These are phyloP conservation scores for Halophytophthora polymorphica DNA, from an alignment of 352 stramenopile species.

Conservation along the genomic window DNA sequence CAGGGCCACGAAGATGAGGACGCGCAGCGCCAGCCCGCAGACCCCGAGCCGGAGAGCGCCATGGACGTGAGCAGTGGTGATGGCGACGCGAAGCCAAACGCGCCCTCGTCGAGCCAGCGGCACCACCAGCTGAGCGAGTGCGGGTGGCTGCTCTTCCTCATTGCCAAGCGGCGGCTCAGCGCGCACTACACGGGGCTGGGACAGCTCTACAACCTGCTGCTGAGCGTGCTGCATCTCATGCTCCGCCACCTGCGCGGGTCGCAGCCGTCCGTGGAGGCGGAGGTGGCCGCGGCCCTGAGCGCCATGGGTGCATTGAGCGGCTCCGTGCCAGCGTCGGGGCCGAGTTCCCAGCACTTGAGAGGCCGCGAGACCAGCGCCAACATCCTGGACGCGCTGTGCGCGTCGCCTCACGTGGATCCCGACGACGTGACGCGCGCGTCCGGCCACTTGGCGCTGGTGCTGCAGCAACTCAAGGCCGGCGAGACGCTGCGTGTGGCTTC, in stretches of 20 bases:
- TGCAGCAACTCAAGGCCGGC: slow-evolving; percentile 35
- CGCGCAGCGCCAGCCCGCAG: neutral
- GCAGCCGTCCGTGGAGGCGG: slow-evolving; percentile 60
- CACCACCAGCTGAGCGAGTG: slow-evolving; percentile 50
- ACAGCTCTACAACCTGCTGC: slow-evolving; percentile 71
- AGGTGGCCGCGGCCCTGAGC: slow-evolving; percentile 76
- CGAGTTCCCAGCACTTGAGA: neutral
- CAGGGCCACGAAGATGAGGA: slow-evolving; percentile 10
- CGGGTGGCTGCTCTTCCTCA: slow-evolving; percentile 76
- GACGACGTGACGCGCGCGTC: slow-evolving; percentile 41
- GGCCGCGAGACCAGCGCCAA: slow-evolving; percentile 16
- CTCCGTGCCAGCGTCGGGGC: slow-evolving; percentile 16
- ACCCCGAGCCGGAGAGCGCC: slow-evolving; percentile 23
- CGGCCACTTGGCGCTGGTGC: slow-evolving; percentile 33
- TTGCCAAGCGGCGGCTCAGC: slow-evolving; percentile 44
- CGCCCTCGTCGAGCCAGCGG: slow-evolving; percentile 9
- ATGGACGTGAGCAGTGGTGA: slow-evolving; percentile 14
- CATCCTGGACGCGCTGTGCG: slow-evolving; percentile 47
- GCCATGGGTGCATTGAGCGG: slow-evolving; percentile 43
- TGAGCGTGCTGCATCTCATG: slow-evolving; percentile 72
- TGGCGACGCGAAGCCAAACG: slow-evolving; percentile 8
- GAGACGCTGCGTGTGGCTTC: slow-evolving; percentile 14
- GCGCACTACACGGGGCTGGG: slow-evolving; percentile 56
- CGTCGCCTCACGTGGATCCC: slow-evolving; percentile 43
- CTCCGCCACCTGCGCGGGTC: slow-evolving; percentile 28